Base-by-base conservation (phyloP, 2,329 filamentous ascomycete genomes). In the Coleophoma cylindrospora region DNA sequence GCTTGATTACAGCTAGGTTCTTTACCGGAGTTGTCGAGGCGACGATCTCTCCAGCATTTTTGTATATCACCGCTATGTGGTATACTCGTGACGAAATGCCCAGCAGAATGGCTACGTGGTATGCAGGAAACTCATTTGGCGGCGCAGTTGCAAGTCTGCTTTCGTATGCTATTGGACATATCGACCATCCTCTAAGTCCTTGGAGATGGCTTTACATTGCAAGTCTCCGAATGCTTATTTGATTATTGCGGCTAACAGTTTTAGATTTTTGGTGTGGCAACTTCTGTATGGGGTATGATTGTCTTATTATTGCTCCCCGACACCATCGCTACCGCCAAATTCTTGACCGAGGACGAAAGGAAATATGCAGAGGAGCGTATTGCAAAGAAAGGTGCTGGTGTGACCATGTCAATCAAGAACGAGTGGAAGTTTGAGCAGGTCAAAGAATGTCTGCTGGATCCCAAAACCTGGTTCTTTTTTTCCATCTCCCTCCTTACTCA, bases 381-480 rank as follows among this genome's bases (percentile, higher is more conserved):
- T 11, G 67, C 73, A 4, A 64, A 75, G 36, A 70, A 74, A 2
- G 76, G 76, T n/a, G 79, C 74, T 1, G 78, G 77, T 0, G 65
- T 61, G n/a, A 79, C 74, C 0, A 72, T 75, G 21, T 22, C 46
- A 8, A 51, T 36, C 32, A 70, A 73, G 14, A 63, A 71, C 1
- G 57, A 51, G 10, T 82, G 75, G 74, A 72, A 67, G 49, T 72
- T 70, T 67, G 64, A 70, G 2, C 80, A 83, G 57, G 62, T 72
- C 33, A 51, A 61, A 8, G 79, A 83, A 61, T 79, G 76, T 43
- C 60, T 82, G 0, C 45, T 68, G n/a, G 80, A 83, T 54, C 77
- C 76, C 11, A 81, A 83, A 62, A 78, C 77, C 0, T 83, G 79
- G 79, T 66, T 83, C 44, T 71, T 84, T 43, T 72, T 80, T 50